A percentile compares a stretch with the other conserved stretches of the same genome.
phyloP scores from a whole-genome alignment of 2,329 filamentous ascomycete genomes.

The Pezicula neosporulosa region DNA sequence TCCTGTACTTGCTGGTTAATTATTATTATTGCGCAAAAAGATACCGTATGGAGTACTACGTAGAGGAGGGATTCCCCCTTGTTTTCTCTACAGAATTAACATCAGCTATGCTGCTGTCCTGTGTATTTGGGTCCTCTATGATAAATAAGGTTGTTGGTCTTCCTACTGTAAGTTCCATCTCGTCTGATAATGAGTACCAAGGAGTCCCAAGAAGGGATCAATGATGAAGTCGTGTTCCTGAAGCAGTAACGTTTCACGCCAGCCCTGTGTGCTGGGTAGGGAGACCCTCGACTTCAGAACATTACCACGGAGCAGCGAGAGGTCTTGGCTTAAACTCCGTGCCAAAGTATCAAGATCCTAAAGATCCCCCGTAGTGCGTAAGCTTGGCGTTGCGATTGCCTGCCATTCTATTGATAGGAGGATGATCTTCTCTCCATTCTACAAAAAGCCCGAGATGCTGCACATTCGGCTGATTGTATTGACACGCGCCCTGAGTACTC shows the following conservation, averaged over 20 bases:
- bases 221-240: not conserved
- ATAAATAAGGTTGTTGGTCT: not conserved
- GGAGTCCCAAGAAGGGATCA: not conserved
- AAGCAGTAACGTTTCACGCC: not conserved
- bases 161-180: not conserved
- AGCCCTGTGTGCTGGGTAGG: not conserved
- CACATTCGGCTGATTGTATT: not conserved
- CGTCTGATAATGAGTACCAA: not conserved
- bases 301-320: not conserved
- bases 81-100: too few relatives aligned
- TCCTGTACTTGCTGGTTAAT: too few relatives aligned
- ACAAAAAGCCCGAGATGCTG: not conserved
- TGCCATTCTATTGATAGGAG: slow-evolving; percentile 6
- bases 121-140: too few relatives aligned
- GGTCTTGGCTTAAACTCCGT: slow-evolving; percentile 7
- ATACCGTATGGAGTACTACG: too few relatives aligned
- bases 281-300: not conserved
- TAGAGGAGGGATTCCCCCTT: too few relatives aligned
- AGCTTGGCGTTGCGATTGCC: slow-evolving; percentile 2
- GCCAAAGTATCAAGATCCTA: not conserved
- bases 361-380: not conserved
- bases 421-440: not conserved
- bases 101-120: too few relatives aligned
- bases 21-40: too few relatives aligned
- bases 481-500: not conserved